These are phyloP conservation scores for Verticillium longisporum DNA, from an alignment of 2,329 filamentous ascomycete genomes.

Conservation along the genomic window DNA sequence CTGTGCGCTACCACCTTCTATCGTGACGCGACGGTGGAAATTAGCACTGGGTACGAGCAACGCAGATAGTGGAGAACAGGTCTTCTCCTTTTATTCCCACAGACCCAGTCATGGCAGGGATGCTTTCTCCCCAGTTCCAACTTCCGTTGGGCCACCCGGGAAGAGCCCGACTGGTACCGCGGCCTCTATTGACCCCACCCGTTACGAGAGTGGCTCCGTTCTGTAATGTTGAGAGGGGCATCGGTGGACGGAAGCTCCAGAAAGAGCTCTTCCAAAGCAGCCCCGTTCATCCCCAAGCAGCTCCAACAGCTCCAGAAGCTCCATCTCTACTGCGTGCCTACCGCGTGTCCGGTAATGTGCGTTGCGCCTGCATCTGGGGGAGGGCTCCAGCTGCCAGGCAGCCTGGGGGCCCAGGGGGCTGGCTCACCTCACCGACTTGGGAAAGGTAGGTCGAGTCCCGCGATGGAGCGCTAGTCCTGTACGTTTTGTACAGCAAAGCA, in stretches of 20 bases:
- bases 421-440: not conserved
- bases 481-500: not conserved
- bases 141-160: not conserved
- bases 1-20: conserved; percentile 8
- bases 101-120: not conserved
- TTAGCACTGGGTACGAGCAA: not conserved
- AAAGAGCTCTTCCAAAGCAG: not conserved
- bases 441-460: not conserved
- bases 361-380: not conserved
- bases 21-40: not conserved
- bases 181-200: not conserved
- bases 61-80: not conserved
- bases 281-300: not conserved
- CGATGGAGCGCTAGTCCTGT: not conserved
- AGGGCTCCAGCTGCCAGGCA: not conserved
- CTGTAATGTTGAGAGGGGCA: not conserved
- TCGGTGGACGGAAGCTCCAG: not conserved
- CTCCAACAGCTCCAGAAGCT: not conserved
- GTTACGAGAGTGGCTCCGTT: not conserved
- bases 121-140: not conserved
- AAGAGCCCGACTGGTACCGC: not conserved
- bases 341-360: not conserved
- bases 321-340: not conserved
- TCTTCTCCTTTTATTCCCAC: conserved; percentile 5
- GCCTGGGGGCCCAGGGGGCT: not conserved